A percentile compares a stretch with the other conserved stretches of the same genome.
Evolutionary conservation across 176 grass and related monocot genomes (phyloP).

Genomic region (Saccharum spontaneum): DNA sequence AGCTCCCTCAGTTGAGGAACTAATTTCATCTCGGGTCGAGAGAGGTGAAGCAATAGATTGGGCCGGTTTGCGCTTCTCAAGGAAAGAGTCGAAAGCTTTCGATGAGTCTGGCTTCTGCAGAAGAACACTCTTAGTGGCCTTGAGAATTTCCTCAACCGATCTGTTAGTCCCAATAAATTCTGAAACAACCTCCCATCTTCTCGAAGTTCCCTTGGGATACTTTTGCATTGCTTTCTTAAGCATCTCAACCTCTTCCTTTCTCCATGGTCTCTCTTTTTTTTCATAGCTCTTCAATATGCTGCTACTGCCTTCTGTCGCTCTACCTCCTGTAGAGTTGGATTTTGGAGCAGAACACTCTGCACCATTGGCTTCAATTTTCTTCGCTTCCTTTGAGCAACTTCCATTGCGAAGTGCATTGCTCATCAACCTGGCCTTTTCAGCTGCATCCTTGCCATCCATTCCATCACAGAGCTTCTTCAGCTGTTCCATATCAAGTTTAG

Average conservation of each 20-base stretch:
- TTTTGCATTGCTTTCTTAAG: slow-evolving; percentile 96
- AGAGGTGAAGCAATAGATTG: slow-evolving; percentile 75
- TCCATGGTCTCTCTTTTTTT: slow-evolving; percentile 90
- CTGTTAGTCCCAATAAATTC: slow-evolving; percentile 85
- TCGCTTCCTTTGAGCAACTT: slow-evolving; percentile 36
- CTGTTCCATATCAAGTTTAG: slow-evolving; percentile 62
- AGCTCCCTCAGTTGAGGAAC: slow-evolving; percentile 22
- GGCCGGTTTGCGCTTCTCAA: slow-evolving; percentile 90
- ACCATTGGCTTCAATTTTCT: slow-evolving; percentile 52
- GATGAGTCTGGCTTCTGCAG: slow-evolving; percentile 92
- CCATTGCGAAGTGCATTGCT: slow-evolving; percentile 52
- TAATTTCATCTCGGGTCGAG: slow-evolving; percentile 60
- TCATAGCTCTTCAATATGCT: slow-evolving; percentile 47
- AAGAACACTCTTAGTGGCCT: slow-evolving; percentile 88
- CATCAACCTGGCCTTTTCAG: slow-evolving; percentile 59
- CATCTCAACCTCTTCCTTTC: slow-evolving; percentile 92
- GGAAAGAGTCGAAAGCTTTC: slow-evolving; percentile 97
- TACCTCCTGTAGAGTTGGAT: slow-evolving; percentile 21
- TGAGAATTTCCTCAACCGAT: slow-evolving; percentile 96
- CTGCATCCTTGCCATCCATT: slow-evolving; percentile 64
- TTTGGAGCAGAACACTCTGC: slow-evolving; percentile 13
- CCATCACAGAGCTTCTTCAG: slow-evolving; percentile 68
- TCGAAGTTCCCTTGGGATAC: slow-evolving; percentile 85
- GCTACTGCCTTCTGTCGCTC: slow-evolving; percentile 22
- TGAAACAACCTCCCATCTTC: slow-evolving; percentile 95